Conservation (phyloP, 1,139 yeast species). For the Hyphopichia fennica region DNA sequence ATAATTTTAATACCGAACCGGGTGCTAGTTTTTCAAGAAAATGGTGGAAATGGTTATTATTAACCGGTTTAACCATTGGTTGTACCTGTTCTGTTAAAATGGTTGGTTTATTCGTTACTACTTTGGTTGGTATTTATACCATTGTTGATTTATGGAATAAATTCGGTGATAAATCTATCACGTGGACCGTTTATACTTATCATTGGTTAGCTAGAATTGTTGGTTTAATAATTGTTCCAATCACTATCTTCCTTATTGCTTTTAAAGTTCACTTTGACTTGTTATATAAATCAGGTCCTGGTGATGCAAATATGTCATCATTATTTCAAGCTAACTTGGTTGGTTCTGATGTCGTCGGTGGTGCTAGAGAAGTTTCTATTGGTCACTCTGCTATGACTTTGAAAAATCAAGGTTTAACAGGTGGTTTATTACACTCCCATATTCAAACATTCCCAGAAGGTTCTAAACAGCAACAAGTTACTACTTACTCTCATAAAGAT, state of each 20-base stretch:
- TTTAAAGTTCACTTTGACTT: conserved; percentile 77
- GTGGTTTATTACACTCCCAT: conserved; percentile 93
- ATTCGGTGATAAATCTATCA: conserved; percentile 57
- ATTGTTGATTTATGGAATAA: conserved; percentile 70
- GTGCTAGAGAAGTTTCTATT: conserved; percentile 84
- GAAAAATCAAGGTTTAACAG: conserved; percentile 89
- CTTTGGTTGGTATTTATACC: conserved; percentile 75
- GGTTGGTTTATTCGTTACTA: conserved; percentile 79
- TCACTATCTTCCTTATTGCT: conserved; percentile 58
- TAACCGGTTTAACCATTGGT: conserved; percentile 75
- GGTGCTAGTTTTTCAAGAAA: conserved; percentile 55
- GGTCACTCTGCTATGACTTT: conserved; percentile 77
- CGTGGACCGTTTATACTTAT: conserved; percentile 47
- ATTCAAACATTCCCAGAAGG: conserved; percentile 94
- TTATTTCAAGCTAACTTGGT: conserved; percentile 90
- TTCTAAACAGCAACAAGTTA: conserved; percentile 93
- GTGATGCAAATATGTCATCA: conserved; percentile 96
- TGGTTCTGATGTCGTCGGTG: conserved; percentile 78
- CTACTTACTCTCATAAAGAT: conserved; percentile 93
- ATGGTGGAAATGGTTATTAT: conserved; percentile 93
- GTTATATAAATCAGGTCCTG: conserved; percentile 78
- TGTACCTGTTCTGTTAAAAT: conserved; percentile 81
- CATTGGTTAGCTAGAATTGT: conserved; percentile 70
- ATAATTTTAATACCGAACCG: conserved; percentile 61
- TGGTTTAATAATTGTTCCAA: conserved; percentile 63